phyloP scores from a whole-genome alignment of 257 asterid species.

The Solanum okadae region DNA sequence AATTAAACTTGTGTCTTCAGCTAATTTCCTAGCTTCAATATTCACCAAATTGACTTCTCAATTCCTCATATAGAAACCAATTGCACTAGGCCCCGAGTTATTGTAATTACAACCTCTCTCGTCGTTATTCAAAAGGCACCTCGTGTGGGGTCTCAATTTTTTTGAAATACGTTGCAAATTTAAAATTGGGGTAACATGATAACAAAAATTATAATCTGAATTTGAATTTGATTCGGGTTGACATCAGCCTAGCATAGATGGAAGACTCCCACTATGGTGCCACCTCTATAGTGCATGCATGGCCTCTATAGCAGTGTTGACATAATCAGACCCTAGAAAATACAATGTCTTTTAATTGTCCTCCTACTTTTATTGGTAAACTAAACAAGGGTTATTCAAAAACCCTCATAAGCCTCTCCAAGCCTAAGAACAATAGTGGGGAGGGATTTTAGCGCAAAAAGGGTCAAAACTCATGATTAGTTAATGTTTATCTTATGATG shows the following conservation, averaged over 20 bases:
- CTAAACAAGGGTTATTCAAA: not conserved
- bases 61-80: not conserved
- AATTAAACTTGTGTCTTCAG: not conserved
- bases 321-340: not conserved
- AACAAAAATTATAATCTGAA: no score
- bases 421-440: not conserved
- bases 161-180: not conserved
- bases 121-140: not conserved
- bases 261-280: not conserved
- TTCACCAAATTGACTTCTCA: not conserved
- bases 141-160: not conserved
- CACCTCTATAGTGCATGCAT: not conserved
- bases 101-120: not conserved
- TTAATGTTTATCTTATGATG: not conserved
- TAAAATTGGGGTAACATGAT: not conserved
- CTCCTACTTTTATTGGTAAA: not conserved
- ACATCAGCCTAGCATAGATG: not conserved
- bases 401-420: not conserved
- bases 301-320: not conserved
- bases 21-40: not conserved
- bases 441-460: not conserved
- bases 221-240: not conserved
- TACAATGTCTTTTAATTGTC: not conserved
- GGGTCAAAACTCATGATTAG: not conserved
- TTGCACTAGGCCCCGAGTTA: not conserved